phyloP scores from a whole-genome alignment of 495 filamentous ascomycete genomes.

The Aspergillus bertholletiae region DNA sequence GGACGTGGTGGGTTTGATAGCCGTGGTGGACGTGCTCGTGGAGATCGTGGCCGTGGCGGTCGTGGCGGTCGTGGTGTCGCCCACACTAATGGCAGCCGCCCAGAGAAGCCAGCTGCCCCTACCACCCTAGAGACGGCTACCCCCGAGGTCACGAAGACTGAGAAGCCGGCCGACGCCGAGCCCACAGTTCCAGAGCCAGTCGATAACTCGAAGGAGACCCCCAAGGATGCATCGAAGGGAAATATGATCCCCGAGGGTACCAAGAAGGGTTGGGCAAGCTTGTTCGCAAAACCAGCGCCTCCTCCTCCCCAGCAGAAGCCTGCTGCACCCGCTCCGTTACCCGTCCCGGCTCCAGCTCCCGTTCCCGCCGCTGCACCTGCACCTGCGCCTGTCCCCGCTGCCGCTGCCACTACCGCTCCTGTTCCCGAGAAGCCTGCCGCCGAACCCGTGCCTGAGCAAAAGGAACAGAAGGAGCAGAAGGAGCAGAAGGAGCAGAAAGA shows the following conservation, averaged over 20 bases:
- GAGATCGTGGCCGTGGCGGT: conserved; percentile 71
- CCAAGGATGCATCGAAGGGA: conserved; percentile 28
- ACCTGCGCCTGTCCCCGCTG: conserved; percentile 36
- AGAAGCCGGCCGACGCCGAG: conserved; percentile 28
- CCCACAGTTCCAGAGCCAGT: conserved; percentile 22
- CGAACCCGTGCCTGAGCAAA: conserved; percentile 9
- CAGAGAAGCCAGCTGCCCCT: conserved; percentile 38
- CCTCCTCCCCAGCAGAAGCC: conserved; percentile 37
- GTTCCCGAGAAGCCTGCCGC: conserved; percentile 21
- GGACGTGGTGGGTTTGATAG: conserved; percentile 63
- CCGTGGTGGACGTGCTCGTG: conserved; percentile 67
- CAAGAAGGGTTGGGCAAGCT: conserved; percentile 62
- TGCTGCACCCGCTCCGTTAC: conserved; percentile 27
- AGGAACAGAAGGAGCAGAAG: not conserved
- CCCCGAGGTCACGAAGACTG: conserved; percentile 30
- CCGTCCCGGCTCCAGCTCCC: conserved; percentile 23
- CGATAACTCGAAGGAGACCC: conserved; percentile 29
- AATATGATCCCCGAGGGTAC: conserved; percentile 43
- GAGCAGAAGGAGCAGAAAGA: conserved; percentile 1
- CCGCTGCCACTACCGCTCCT: no score
- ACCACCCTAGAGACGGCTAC: conserved; percentile 38
- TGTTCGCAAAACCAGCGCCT: conserved; percentile 52
- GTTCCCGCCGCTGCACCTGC: conserved; percentile 68
- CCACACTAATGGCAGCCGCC: conserved; percentile 48
- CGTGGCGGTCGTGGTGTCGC: conserved; percentile 67